Evolutionary conservation across 1,284 basidiomycete genomes (phyloP).

Genomic region (Ganoderma boninense): DNA sequence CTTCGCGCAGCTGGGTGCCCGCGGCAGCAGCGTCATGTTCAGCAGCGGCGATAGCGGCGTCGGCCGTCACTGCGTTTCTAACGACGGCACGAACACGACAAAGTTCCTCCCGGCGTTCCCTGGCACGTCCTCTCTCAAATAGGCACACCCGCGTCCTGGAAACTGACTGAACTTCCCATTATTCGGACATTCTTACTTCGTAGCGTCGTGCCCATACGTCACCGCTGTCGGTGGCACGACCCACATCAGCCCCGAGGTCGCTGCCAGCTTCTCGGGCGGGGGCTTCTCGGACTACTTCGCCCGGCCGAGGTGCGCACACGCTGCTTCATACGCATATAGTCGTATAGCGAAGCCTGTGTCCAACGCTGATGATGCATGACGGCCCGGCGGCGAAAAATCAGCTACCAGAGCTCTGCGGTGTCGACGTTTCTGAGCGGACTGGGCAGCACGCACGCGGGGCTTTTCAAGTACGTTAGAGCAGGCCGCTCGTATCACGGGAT

Average conservation of each 20-base stretch:
- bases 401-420: slow-evolving; percentile 64
- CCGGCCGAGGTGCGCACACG: slow-evolving; percentile 32
- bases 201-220: slow-evolving; percentile 60
- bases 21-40: slow-evolving; percentile 54
- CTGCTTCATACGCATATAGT: too few species aligned
- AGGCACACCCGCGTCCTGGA: neutral
- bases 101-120: slow-evolving; percentile 55
- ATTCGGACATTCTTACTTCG: neutral
- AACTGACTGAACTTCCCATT: neutral
- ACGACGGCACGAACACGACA: slow-evolving; percentile 48
- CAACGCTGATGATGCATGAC: too few species aligned
- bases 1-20: slow-evolving; percentile 54
- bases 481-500: slow-evolving; percentile 4
- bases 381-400: too few species aligned
- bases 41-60: slow-evolving; percentile 52
- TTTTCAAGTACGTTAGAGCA: slow-evolving; percentile 58
- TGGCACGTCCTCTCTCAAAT: slow-evolving; percentile 41
- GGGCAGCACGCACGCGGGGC: slow-evolving; percentile 57
- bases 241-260: slow-evolving; percentile 56
- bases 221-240: slow-evolving; percentile 71
- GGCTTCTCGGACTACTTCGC: slow-evolving; percentile 74
- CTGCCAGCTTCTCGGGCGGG: slow-evolving; percentile 66
- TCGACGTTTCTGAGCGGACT: slow-evolving; percentile 57
- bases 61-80: slow-evolving; percentile 49
- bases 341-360: neutral